A percentile compares a stretch with the other conserved stretches of the same genome.
These are phyloP conservation scores for Xerophyta viscosa DNA, from an alignment of 106 monocot genomes.

Conservation along the genomic window DNA sequence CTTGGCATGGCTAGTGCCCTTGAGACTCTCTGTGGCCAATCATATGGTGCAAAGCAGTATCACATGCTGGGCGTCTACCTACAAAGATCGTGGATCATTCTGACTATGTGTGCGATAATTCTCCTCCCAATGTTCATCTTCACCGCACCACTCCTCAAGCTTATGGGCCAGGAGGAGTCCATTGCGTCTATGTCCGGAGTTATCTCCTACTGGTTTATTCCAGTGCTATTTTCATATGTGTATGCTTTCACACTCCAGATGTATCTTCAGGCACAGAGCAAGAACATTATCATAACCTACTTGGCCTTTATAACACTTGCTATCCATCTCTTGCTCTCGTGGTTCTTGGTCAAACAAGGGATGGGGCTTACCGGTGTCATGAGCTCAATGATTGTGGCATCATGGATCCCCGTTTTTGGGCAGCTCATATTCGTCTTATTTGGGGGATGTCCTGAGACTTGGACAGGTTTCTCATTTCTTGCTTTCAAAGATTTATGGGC, in stretches of 20 bases:
- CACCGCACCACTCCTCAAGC: slow-evolving; percentile 5
- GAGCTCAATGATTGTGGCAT: slow-evolving; percentile 30
- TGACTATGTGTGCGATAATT: not conserved
- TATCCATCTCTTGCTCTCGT: slow-evolving; percentile 34
- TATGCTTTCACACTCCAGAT: slow-evolving; percentile 4
- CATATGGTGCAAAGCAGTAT: slow-evolving; percentile 5
- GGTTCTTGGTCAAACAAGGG: slow-evolving; percentile 22
- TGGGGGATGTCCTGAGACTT: slow-evolving; percentile 49
- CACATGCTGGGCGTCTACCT: slow-evolving; percentile 12
- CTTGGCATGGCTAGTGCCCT: slow-evolving; percentile 12
- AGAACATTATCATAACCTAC: slow-evolving; percentile 37
- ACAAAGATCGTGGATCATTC: slow-evolving; percentile 8
- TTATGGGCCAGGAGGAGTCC: slow-evolving; percentile 8
- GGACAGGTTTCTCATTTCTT: slow-evolving; percentile 38
- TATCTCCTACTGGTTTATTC: slow-evolving; percentile 5
- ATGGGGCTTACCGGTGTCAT: slow-evolving; percentile 35
- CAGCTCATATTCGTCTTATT: slow-evolving; percentile 28
- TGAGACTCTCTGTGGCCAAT: slow-evolving; percentile 3
- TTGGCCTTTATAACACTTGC: slow-evolving; percentile 12
- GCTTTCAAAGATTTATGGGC: slow-evolving; percentile 35
- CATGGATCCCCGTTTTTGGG: slow-evolving; percentile 38
- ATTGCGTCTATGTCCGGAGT: not conserved
- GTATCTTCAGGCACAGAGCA: slow-evolving; percentile 45
- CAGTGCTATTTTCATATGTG: slow-evolving; percentile 1
- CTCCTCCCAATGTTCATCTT: slow-evolving; percentile 12